Evolutionary conservation across 2,329 filamentous ascomycete species (phyloP), one percentile per base, ranked within the genome.

Genomic region (Fusarium decemcellulare): DNA sequence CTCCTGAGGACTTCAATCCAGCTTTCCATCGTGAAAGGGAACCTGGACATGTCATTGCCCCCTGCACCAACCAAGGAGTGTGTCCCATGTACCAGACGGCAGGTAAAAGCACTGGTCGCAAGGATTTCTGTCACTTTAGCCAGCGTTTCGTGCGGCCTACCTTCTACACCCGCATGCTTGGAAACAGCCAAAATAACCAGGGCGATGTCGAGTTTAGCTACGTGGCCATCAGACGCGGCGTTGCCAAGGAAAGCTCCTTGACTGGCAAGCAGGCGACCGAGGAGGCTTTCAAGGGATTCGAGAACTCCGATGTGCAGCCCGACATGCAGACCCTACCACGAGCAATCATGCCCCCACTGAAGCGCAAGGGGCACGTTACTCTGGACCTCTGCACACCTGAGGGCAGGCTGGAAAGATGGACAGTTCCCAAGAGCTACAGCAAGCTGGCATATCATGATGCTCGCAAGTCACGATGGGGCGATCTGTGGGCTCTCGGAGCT

Each of bases 141-240:
- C 96, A 99, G 81, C 90, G 96, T 48, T 98, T 93, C 77, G 92
- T 94, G 53, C 90, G 95, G 0, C 96, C 96, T 1, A 83, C 85
- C 0, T 98, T 95, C 79, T 85, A 98, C 59, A 94, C 97, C 77
- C 87, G 87, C 48, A 86, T 98, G 48, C 83, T 97, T 18, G 88
- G 89, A 16, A 90, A 88, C 27, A 83, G 83, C 8, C 87, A 91
- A 72, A 88, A 88, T 68, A 98, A 97, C 77, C 93, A 97, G 76
- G 95, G 97, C 77, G 94, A 98, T 75, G 87, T 97, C 14, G 88
- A 94, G 73, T 99, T 95, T 81, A 97, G 93, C 77, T 99, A 97
- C 78, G 77, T 99, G 14, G 92, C 92, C 5, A 87, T 98, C 16
- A 93, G 93, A 76, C 91, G 95, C 18, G 96, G 96, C 8, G 85